These are phyloP conservation scores for Alternaria burnsii DNA, from an alignment of 2,329 filamentous ascomycete genomes.

Conservation along the genomic window DNA sequence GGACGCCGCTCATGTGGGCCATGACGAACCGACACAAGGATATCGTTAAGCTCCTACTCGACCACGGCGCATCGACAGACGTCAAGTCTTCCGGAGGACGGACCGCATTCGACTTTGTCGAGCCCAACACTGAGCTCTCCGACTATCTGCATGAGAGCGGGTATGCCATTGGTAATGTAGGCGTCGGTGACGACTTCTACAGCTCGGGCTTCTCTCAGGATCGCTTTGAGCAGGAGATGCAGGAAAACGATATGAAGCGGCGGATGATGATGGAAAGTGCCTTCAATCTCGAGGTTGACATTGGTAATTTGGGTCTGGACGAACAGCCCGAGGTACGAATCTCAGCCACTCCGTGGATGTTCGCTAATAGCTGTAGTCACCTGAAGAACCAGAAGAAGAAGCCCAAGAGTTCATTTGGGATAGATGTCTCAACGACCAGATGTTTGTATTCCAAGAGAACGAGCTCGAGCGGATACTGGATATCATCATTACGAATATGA, in stretches of 20 bases:
- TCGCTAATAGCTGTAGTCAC: constrained; percentile 39
- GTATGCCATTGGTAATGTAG: constrained; percentile 84
- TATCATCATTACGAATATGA: constrained; percentile 98
- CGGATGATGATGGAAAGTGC: constrained; percentile 99
- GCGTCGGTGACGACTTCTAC: constrained; percentile 90
- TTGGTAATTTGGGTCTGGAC: constrained; percentile 94
- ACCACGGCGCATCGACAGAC: constrained; percentile 94
- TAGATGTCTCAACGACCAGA: constrained; percentile 93
- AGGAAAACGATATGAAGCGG: constrained; percentile 92
- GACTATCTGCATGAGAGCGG: constrained; percentile 95
- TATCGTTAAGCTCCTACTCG: constrained; percentile 90
- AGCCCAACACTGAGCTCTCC: constrained; percentile 94
- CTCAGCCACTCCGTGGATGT: constrained; percentile 20
- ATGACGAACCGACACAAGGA: constrained; percentile 98
- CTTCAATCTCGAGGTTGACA: constrained; percentile 92
- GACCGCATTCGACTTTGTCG: constrained; percentile 94
- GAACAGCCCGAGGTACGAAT: constrained; percentile 84
- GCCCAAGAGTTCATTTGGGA: constrained; percentile 96
- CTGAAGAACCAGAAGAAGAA: constrained; percentile 86
- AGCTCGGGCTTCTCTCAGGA: constrained; percentile 91
- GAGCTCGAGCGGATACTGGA: constrained; percentile 92
- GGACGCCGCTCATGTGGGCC: constrained; percentile 99
- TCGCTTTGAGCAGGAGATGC: constrained; percentile 95
- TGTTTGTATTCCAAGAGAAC: constrained; percentile 98
- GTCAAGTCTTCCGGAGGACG: constrained; percentile 93